Evolutionary conservation across 2,329 filamentous ascomycete genomes (phyloP).

Genomic region (Gnomoniopsis smithogilvyi): DNA sequence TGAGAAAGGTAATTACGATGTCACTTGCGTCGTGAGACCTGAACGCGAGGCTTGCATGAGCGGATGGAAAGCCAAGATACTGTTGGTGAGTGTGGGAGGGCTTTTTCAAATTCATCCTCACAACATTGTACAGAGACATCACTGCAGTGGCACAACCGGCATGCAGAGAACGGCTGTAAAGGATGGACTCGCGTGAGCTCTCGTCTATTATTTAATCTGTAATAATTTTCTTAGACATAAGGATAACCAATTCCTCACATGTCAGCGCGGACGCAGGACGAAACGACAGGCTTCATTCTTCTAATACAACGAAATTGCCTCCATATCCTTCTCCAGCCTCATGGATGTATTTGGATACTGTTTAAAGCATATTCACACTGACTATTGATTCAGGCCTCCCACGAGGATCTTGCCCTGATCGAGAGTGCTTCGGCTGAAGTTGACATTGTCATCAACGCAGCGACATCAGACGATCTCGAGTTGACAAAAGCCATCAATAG

Average conservation of each 20-base stretch:
- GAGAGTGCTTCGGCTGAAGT: not conserved
- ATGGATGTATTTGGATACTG: too few species aligned
- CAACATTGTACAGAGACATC: too few species aligned
- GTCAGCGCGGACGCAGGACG: not conserved
- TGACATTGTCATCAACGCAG: constrained; percentile 7
- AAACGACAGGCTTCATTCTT: too few species aligned
- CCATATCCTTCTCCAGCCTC: too few species aligned
- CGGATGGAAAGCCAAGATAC: not conserved
- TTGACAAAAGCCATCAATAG: constrained; percentile 3
- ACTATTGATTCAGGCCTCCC: not conserved
- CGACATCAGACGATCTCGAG: not conserved
- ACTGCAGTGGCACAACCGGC: too few species aligned
- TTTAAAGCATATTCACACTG: not conserved
- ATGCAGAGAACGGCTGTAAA: too few species aligned
- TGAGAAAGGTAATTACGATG: not conserved
- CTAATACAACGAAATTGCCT: too few species aligned
- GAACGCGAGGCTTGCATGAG: not conserved
- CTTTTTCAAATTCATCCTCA: not conserved
- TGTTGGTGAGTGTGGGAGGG: not conserved
- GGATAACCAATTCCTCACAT: not conserved
- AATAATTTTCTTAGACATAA: too few species aligned
- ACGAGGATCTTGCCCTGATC: not conserved
- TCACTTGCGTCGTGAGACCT: constrained; percentile 2
- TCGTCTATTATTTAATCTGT: too few species aligned
- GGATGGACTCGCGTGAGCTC: too few species aligned